Conservation (phyloP, 1,139 yeast species). For the Candida sp. region DNA sequence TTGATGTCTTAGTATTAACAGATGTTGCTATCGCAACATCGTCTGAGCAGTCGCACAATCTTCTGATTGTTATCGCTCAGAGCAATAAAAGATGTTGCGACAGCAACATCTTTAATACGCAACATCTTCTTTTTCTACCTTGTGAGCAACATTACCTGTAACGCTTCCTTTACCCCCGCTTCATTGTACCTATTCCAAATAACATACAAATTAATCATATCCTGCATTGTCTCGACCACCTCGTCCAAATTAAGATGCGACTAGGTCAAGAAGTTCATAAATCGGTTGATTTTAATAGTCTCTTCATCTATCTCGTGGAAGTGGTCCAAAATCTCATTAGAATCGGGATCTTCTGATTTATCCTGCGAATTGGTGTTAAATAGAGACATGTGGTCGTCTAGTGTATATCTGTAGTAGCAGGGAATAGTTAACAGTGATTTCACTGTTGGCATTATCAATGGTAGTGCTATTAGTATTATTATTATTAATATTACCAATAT, state of each 20-base stretch:
- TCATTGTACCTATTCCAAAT: slow-evolving; percentile 87
- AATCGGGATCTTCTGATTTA: slow-evolving; percentile 2
- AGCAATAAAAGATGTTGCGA: too few species aligned
- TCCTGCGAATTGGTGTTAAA: slow-evolving; percentile 9
- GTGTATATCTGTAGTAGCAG: too few species aligned
- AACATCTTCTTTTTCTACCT: too few species aligned
- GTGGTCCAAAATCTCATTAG: slow-evolving; percentile 12
- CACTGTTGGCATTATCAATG: not conserved
- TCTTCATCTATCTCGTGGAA: slow-evolving; percentile 35
- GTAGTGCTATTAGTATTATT: not conserved
- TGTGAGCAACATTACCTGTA: slow-evolving; percentile 39
- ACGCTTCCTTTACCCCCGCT: slow-evolving; percentile 34
- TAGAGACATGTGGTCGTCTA: slow-evolving; percentile 37
- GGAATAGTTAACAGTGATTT: not conserved
- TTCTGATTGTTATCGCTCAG: too few species aligned
- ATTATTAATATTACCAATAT: slow-evolving; percentile 1
- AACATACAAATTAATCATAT: slow-evolving; percentile 72
- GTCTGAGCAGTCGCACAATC: too few species aligned
- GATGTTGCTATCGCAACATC: too few species aligned
- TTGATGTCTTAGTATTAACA: too few species aligned
- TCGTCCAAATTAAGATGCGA: slow-evolving; percentile 76
- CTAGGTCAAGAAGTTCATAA: slow-evolving; percentile 65
- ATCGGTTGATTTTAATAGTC: slow-evolving; percentile 43
- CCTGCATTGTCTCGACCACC: slow-evolving; percentile 79
- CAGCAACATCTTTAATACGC: too few species aligned